Evolutionary conservation across 768 basidiomycete species (phyloP).

Genomic region (Pulveroboletus frians): DNA sequence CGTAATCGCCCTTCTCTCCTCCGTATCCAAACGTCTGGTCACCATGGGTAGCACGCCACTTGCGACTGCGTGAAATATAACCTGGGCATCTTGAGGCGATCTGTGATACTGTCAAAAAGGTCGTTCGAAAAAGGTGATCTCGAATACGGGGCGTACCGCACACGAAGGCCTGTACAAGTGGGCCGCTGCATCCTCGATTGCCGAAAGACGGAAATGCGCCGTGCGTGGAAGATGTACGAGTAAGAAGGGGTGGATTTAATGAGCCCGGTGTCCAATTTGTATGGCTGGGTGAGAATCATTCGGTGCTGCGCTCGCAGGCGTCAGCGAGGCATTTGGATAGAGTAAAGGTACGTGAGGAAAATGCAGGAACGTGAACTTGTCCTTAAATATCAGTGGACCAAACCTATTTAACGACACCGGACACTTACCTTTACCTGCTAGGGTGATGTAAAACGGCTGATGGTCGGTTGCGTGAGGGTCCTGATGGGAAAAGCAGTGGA

Average conservation of each 20-base stretch:
- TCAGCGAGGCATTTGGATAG: slow-evolving; percentile 7
- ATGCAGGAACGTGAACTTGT: slow-evolving; percentile 12
- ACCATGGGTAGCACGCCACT: slow-evolving; percentile 59
- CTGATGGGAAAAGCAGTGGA: slow-evolving; percentile 24
- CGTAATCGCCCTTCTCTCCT: slow-evolving; percentile 64
- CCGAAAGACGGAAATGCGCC: slow-evolving; percentile 7
- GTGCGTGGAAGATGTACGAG: slow-evolving; percentile 18
- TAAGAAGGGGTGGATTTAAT: slow-evolving; percentile 27
- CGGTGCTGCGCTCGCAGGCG: slow-evolving; percentile 18
- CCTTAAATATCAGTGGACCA: slow-evolving; percentile 28
- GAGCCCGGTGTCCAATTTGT: slow-evolving; percentile 19
- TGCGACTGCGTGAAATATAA: slow-evolving; percentile 70
- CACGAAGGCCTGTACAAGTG: slow-evolving; percentile 59
- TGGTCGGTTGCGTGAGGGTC: slow-evolving; percentile 25
- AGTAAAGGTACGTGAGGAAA: slow-evolving; percentile 6
- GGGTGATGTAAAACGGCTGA: slow-evolving; percentile 33
- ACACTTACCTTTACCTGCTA: slow-evolving; percentile 28
- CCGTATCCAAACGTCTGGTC: slow-evolving; percentile 65
- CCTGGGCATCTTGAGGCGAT: slow-evolving; percentile 60
- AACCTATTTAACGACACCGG: slow-evolving; percentile 16
- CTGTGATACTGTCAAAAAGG: slow-evolving; percentile 27
- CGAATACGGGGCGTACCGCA: slow-evolving; percentile 29
- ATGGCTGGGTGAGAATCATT: slow-evolving; percentile 25
- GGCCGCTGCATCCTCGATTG: slow-evolving; percentile 53
- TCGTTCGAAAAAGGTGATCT: not conserved